Evolutionary conservation across 2,329 filamentous ascomycete genomes (phyloP), one percentile per base, ranked within the genome.

Genomic region (Meredithiella fracta): DNA sequence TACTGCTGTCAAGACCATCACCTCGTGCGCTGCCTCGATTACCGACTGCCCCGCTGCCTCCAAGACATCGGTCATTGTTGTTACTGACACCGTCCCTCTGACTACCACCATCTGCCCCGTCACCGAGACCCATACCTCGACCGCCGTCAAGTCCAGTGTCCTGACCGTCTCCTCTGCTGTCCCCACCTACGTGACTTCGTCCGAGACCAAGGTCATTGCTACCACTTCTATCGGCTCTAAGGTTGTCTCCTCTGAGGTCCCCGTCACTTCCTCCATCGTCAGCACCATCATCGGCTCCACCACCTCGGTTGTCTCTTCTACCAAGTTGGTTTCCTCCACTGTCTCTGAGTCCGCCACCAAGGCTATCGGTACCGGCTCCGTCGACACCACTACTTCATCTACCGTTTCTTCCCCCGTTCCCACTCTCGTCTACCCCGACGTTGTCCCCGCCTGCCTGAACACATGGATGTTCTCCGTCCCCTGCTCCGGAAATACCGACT

Each of bases 371-470:
- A 58, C 38, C 34, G 34, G 29, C 59, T 63, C 64, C 37, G 62
- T 61, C n/a, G n/a, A n/a, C n/a, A n/a, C n/a, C n/a, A n/a, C n/a
- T n/a, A n/a, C n/a, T n/a, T n/a, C n/a, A n/a, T n/a, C n/a, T n/a
- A n/a, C n/a, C n/a, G n/a, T n/a, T 58, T 60, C 62, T 37, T 59
- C 60, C 40, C 53, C 62, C 58, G 61, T 51, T 22, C 51, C 58
- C 65, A 72, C 73, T 37, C 69, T 76, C 44, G 71, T 73, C 58
- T 79, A 80, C 70, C 88, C 89, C 58, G 70, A 74, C 25, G 78
- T 90, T 51, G 83, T 96, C 52, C 90, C 91, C 60, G 80, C 80
- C 66, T 97, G 91, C 75, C 73, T 97, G 71, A 92, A 91, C 78
- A 94, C 89, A 64, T 96, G 88, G 86, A 71, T 94, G 64, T 78